Evolutionary conservation across 1,284 basidiomycete species (phyloP).

Genomic region (Rhodotorula sp.): DNA sequence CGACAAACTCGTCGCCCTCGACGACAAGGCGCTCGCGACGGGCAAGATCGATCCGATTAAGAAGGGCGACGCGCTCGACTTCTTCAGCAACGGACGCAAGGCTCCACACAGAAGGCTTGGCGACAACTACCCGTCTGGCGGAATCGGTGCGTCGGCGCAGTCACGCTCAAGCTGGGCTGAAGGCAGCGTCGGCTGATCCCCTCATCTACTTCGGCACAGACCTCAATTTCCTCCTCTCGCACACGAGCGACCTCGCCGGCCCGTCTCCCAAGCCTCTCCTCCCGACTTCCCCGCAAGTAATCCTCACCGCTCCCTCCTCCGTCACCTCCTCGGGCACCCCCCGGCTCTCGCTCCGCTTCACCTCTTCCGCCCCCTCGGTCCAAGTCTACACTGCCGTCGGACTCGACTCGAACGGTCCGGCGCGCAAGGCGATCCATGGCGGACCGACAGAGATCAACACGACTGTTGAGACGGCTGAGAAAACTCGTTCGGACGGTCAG

Average conservation of each 20-base stretch:
- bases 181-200: too few species aligned
- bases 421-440: constrained; percentile 17
- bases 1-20: constrained; percentile 18
- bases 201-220: too few species aligned
- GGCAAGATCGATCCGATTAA: constrained; percentile 16
- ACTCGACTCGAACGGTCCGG: constrained; percentile 20
- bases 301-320: constrained; percentile 24
- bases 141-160: constrained; percentile 24
- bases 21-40: constrained; percentile 30
- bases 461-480: background rate
- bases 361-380: constrained; percentile 24
- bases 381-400: constrained; percentile 33
- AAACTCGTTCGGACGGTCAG: background rate
- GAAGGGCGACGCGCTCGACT: constrained; percentile 12
- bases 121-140: constrained; percentile 22
- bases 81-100: background rate
- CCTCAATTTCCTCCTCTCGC: background rate
- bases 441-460: background rate
- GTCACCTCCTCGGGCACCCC: constrained; percentile 2
- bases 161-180: too few species aligned
- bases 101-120: constrained; percentile 28
- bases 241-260: background rate
- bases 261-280: constrained; percentile 22
- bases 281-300: constrained; percentile 23
- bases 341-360: constrained; percentile 27